These are phyloP conservation scores for Metrosideros polymorpha DNA, from an alignment of 441 rosid species.

Conservation along the genomic window DNA sequence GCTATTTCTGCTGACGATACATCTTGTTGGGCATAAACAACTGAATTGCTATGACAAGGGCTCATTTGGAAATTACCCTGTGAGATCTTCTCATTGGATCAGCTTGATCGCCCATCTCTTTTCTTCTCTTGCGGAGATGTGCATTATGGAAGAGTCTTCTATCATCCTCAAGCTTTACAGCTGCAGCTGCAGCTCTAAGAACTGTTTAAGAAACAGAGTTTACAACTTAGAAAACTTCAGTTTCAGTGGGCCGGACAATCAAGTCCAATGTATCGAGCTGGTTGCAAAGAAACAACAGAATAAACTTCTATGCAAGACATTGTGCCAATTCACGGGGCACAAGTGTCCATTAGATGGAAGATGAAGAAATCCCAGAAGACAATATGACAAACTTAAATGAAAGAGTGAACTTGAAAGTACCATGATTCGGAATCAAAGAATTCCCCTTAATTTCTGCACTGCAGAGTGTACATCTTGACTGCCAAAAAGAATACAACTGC, in stretches of 20 bases:
- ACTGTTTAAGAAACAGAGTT: slow-evolving; percentile 27
- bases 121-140: slow-evolving; percentile 83
- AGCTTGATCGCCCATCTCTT: slow-evolving; percentile 78
- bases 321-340: neutral
- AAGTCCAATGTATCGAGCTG: neutral
- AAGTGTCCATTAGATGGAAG: neutral
- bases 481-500: slow-evolving; percentile 30
- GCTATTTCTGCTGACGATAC: neutral
- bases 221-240: neutral
- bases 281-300: neutral
- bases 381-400: neutral
- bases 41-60: neutral
- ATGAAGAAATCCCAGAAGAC: neutral
- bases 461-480: slow-evolving; percentile 94
- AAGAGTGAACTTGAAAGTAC: slow-evolving; percentile 32
- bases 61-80: slow-evolving; percentile 27
- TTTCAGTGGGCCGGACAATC: neutral
- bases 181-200: slow-evolving; percentile 88
- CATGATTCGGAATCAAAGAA: slow-evolving; percentile 71
- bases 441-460: slow-evolving; percentile 62
- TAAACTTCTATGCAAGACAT: neutral
- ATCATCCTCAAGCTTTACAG: slow-evolving; percentile 88
- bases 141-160: slow-evolving; percentile 87
- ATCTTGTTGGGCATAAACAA: neutral
- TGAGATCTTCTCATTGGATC: slow-evolving; percentile 51